Conservation (phyloP, 2,329 filamentous ascomycete species). For the Paecilomyces fulvus region DNA sequence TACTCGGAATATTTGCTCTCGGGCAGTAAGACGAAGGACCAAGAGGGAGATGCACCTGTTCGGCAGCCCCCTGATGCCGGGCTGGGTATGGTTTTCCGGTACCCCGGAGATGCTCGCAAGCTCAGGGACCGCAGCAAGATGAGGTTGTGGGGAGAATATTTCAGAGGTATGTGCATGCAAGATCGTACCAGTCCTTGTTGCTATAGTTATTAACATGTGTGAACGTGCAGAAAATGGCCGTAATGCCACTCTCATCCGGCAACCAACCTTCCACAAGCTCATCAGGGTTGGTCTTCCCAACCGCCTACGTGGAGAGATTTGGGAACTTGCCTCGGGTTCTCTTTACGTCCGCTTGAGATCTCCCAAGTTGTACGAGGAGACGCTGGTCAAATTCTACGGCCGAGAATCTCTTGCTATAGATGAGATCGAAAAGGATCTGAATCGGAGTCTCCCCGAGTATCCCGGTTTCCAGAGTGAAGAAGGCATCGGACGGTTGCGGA, state of each 20-base stretch:
- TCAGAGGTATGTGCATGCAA: constrained; percentile 45
- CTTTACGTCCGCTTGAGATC: constrained; percentile 80
- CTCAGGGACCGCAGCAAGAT: constrained; percentile 93
- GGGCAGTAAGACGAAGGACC: constrained; percentile 33
- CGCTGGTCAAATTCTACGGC: constrained; percentile 72
- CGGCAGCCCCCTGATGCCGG: constrained; percentile 76
- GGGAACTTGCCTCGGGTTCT: constrained; percentile 90
- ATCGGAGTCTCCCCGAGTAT: constrained; percentile 92
- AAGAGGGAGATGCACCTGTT: constrained; percentile 38
- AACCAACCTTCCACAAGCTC: constrained; percentile 95
- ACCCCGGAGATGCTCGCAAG: constrained; percentile 91
- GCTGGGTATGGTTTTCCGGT: constrained; percentile 83
- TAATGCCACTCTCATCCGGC: constrained; percentile 82
- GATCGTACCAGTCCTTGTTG: not conserved
- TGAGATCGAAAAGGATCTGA: constrained; percentile 97
- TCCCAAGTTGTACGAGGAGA: constrained; percentile 75
- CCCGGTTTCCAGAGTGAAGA: constrained; percentile 95
- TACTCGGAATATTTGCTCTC: constrained; percentile 79
- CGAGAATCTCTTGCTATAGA: constrained; percentile 91
- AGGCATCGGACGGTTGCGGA: constrained; percentile 78
- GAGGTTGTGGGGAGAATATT: constrained; percentile 92
- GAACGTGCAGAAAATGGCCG: constrained; percentile 67
- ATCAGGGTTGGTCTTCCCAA: constrained; percentile 94
- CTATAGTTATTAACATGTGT: constrained; percentile 7
- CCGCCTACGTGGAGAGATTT: constrained; percentile 83